Evolutionary conservation across 1,284 basidiomycete species (phyloP).

Genomic region (Macrocystidia cucumis): DNA sequence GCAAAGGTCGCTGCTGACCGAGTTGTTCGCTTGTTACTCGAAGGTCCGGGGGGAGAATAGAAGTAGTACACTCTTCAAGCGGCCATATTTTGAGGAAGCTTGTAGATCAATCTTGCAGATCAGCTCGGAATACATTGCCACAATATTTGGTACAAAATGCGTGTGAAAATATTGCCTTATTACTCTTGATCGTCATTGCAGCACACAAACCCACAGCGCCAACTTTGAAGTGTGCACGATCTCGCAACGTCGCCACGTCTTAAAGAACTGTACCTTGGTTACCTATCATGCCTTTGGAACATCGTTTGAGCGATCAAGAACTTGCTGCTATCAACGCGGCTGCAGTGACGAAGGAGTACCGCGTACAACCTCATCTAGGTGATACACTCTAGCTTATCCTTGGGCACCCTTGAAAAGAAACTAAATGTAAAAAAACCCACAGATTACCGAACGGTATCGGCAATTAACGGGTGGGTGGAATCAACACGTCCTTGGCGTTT

Average conservation of each 20-base stretch:
- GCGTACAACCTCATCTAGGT: constrained; percentile 89
- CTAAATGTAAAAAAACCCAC: constrained; percentile 5
- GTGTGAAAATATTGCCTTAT: too few species aligned
- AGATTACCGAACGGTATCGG: constrained; percentile 96
- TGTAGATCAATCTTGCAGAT: too few species aligned
- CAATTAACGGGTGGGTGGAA: constrained; percentile 82
- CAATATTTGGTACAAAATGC: too few species aligned
- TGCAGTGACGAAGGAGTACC: constrained; percentile 80
- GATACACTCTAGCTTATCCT: constrained; percentile 18
- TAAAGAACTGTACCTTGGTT: too few species aligned
- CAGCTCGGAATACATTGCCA: too few species aligned
- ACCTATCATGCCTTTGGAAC: constrained; percentile 37
- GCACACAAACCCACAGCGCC: too few species aligned
- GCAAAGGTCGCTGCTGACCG: constrained; percentile 23
- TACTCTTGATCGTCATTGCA: too few species aligned
- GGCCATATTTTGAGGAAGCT: too few species aligned
- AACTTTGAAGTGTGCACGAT: too few species aligned
- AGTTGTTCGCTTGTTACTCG: constrained; percentile 16
- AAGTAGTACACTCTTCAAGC: too few species aligned
- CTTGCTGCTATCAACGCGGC: constrained; percentile 81
- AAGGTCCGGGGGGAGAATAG: too few species aligned
- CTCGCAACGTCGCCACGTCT: too few species aligned
- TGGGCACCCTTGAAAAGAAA: background rate
- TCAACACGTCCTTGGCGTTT: constrained; percentile 5
- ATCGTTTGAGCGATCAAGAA: constrained; percentile 66